Evolutionary conservation across 2,329 filamentous ascomycete species (phyloP).

Genomic region (Cadophora gregata): DNA sequence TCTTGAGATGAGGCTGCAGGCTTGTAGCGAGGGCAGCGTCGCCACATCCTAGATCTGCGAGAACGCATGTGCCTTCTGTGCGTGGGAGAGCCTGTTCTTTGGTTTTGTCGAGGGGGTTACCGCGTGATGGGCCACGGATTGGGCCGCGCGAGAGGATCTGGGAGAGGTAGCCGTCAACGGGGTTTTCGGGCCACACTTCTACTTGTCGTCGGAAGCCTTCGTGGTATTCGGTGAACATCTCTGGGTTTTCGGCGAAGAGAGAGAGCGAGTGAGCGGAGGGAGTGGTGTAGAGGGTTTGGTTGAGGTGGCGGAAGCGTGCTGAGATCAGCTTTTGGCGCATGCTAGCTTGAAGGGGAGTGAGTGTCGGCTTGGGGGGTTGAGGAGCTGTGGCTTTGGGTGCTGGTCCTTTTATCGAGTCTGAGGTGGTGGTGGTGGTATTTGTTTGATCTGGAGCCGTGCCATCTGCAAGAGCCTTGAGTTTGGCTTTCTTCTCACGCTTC

Average conservation of each 20-base stretch:
- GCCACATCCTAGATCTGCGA: conserved; percentile 93
- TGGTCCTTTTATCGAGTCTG: conserved; percentile 22
- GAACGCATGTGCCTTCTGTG: conserved; percentile 73
- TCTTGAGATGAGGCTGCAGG: conserved; percentile 66
- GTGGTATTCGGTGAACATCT: conserved; percentile 97
- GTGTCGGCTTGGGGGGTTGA: conserved; percentile 55
- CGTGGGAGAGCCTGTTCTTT: conserved; percentile 62
- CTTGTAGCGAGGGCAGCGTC: conserved; percentile 81
- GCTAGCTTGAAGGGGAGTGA: conserved; percentile 90
- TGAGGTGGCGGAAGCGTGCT: conserved; percentile 95
- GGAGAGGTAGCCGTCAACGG: conserved; percentile 83
- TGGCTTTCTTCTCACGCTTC: conserved; percentile 45
- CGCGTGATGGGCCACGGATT: conserved; percentile 45
- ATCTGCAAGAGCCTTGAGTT: conserved; percentile 25
- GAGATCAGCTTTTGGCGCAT: conserved; percentile 97
- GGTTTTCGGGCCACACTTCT: conserved; percentile 94
- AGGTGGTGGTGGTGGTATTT: conserved; percentile 12
- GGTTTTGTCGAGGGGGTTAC: conserved; percentile 30
- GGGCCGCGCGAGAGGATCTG: conserved; percentile 73
- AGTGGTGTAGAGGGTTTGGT: conserved; percentile 94
- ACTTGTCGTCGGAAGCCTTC: conserved; percentile 96
- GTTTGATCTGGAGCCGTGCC: background rate
- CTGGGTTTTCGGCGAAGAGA: conserved; percentile 83
- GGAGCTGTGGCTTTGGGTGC: conserved; percentile 47
- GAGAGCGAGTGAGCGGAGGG: conserved; percentile 83